These are phyloP conservation scores for Hevea brasiliensis DNA, from an alignment of 345 rosid genomes.

Conservation along the genomic window DNA sequence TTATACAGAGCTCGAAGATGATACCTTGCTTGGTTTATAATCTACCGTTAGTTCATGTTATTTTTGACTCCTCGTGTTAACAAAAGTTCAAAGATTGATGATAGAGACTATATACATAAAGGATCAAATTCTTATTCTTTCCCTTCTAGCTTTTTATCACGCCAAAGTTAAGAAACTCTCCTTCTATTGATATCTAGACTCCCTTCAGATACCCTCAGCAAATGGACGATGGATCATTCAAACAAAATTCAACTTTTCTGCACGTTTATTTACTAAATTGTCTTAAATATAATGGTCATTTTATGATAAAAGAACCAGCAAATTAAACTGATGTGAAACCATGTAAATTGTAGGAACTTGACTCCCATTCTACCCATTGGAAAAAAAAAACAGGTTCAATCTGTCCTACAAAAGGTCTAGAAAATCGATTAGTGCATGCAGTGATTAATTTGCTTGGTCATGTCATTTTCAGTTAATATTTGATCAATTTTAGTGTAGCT, in stretches of 20 bases:
- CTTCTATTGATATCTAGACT: not conserved
- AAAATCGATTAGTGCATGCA: not conserved
- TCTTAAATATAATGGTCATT: not conserved
- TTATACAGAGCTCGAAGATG: constrained; percentile 21
- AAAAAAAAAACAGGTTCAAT: not conserved
- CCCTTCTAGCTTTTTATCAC: not conserved
- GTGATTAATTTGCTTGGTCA: not conserved
- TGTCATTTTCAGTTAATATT: no score
- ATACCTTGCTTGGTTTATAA: constrained; percentile 34
- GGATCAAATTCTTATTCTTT: constrained; percentile 29
- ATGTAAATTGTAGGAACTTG: not conserved
- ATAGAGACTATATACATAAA: not conserved
- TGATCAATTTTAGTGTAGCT: no score
- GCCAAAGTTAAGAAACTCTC: constrained; percentile 8
- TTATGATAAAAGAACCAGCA: not conserved
- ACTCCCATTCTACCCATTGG: not conserved
- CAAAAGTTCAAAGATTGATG: not conserved
- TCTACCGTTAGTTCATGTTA: constrained; percentile 10
- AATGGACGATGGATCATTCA: not conserved
- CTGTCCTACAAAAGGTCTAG: no score
- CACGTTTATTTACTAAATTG: not conserved
- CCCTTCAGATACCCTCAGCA: not conserved
- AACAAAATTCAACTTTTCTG: not conserved
- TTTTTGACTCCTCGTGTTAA: not conserved
- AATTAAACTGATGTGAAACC: not conserved